Percentiles rank a stretch among this genome's conserved stretches.
Evolutionary conservation across 768 basidiomycete species (phyloP).

Genomic region (Boletus rufocinnamomeus): DNA sequence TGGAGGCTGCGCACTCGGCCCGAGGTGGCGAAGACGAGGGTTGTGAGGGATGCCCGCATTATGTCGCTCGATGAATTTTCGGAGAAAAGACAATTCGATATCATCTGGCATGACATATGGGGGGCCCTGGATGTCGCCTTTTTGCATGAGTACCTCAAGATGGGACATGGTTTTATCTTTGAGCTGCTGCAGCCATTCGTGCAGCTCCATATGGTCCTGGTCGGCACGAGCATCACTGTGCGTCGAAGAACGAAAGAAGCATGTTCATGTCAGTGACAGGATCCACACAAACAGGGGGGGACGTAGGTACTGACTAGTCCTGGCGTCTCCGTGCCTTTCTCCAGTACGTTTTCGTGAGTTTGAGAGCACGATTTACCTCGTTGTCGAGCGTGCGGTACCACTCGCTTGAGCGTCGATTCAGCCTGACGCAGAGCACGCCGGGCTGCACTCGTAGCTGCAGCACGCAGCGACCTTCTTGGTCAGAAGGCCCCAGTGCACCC

Average conservation of each 20-base stretch:
- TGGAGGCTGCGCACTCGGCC: slow-evolving; percentile 33
- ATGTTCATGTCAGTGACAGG: slow-evolving; percentile 11
- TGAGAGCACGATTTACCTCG: slow-evolving; percentile 79
- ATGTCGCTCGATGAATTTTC: slow-evolving; percentile 82
- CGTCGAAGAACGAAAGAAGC: neutral
- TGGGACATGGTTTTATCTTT: slow-evolving; percentile 91
- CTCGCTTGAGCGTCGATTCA: slow-evolving; percentile 77
- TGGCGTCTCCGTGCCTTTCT: slow-evolving; percentile 78
- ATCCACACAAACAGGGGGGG: neutral
- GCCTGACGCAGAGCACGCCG: slow-evolving; percentile 72
- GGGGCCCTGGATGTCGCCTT: slow-evolving; percentile 82
- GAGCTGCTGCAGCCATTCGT: slow-evolving; percentile 85
- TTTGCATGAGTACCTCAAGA: slow-evolving; percentile 83
- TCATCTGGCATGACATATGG: slow-evolving; percentile 82
- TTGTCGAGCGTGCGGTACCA: slow-evolving; percentile 80
- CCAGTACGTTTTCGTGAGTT: slow-evolving; percentile 86
- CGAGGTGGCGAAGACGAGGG: slow-evolving; percentile 67
- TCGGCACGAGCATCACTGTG: slow-evolving; percentile 69
- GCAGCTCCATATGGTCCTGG: slow-evolving; percentile 87
- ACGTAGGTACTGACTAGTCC: slow-evolving; percentile 48
- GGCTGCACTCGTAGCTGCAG: slow-evolving; percentile 85
- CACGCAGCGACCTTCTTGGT: slow-evolving; percentile 71
- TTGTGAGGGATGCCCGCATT: slow-evolving; percentile 76
- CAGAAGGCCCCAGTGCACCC: slow-evolving; percentile 69
- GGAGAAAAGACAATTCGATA: slow-evolving; percentile 73